phyloP scores from a whole-genome alignment of 164 flowering plant genomes.

The Stephania yunnanensis region DNA sequence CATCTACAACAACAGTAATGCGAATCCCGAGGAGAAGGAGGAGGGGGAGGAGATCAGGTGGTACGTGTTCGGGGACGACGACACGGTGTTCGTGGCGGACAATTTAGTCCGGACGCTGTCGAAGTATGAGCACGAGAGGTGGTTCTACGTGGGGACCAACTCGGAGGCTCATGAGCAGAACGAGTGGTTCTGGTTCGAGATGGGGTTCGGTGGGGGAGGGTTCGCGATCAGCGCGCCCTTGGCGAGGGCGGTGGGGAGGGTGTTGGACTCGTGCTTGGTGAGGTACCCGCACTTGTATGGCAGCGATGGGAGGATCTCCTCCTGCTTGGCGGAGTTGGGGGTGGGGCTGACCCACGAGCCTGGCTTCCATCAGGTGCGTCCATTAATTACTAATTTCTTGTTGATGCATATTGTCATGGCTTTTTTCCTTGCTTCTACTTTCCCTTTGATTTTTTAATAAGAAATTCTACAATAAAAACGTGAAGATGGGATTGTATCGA shows the following conservation, averaged over 20 bases:
- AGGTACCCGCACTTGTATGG: constrained; percentile 77
- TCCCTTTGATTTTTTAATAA: no score
- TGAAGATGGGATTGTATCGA: no score
- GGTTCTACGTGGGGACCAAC: constrained; percentile 64
- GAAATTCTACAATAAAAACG: no score
- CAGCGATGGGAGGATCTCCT: constrained; percentile 62
- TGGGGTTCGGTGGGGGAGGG: constrained; percentile 97
- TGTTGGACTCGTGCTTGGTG: constrained; percentile 65
- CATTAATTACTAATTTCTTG: not conserved
- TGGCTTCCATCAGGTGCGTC: constrained; percentile 94
- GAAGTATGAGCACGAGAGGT: constrained; percentile 60
- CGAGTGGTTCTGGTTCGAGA: constrained; percentile 45
- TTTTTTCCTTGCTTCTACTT: no score
- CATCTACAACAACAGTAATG: no score
- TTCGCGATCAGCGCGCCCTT: constrained; percentile 66
- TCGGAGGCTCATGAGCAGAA: constrained; percentile 76
- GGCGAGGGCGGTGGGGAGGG: constrained; percentile 54
- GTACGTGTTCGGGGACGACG: constrained; percentile 91
- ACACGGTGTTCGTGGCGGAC: constrained; percentile 67
- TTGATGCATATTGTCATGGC: no score
- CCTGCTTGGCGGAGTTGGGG: constrained; percentile 91
- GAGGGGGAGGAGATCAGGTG: constrained; percentile 35
- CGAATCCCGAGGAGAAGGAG: no score
- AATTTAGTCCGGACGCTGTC: constrained; percentile 50
- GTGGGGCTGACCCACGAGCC: constrained; percentile 64